Evolutionary conservation across 495 filamentous ascomycete species (phyloP).

Genomic region (Hypoxylon lenormandii): DNA sequence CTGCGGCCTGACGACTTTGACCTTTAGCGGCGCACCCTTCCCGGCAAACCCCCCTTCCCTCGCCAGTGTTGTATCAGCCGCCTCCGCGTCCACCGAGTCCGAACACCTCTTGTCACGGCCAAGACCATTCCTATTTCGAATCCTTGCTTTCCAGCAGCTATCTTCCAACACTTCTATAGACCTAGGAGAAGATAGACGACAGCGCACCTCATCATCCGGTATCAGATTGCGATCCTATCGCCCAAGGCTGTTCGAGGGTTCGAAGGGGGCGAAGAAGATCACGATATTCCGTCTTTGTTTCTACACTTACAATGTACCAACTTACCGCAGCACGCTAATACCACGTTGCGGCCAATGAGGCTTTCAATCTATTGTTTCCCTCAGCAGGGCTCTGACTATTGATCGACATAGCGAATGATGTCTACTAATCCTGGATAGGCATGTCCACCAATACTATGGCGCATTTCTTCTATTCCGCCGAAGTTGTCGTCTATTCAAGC

Average conservation of each 20-base stretch:
- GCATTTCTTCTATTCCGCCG: conserved; percentile 19
- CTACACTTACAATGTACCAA: too few species aligned
- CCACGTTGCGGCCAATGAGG: conserved; percentile 30
- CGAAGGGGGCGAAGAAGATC: conserved; percentile 23
- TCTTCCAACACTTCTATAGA: neutral
- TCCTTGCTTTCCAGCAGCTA: conserved; percentile 11
- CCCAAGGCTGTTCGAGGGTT: conserved; percentile 25
- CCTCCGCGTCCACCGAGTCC: conserved; percentile 23
- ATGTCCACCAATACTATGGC: conserved; percentile 21
- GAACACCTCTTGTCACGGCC: conserved; percentile 37
- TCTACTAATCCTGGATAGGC: conserved; percentile 31
- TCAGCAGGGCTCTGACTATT: conserved; percentile 5
- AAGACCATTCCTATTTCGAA: conserved; percentile 29
- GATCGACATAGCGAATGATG: conserved; percentile 31
- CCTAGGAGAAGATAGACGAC: neutral
- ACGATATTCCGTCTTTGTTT: conserved; percentile 40
- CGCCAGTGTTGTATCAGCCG: conserved; percentile 30
- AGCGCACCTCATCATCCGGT: conserved; percentile 18
- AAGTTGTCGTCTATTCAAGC: conserved; percentile 14
- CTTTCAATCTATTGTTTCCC: conserved; percentile 16
- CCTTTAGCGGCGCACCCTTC: neutral
- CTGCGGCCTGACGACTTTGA: conserved; percentile 3
- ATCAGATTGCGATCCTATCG: conserved; percentile 33
- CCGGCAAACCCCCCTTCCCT: neutral
- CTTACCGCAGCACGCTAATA: conserved; percentile 25